Evolutionary conservation across 106 monocot genomes (phyloP), one percentile per base, ranked within the genome.

Genomic region (Allium fistulosum): DNA sequence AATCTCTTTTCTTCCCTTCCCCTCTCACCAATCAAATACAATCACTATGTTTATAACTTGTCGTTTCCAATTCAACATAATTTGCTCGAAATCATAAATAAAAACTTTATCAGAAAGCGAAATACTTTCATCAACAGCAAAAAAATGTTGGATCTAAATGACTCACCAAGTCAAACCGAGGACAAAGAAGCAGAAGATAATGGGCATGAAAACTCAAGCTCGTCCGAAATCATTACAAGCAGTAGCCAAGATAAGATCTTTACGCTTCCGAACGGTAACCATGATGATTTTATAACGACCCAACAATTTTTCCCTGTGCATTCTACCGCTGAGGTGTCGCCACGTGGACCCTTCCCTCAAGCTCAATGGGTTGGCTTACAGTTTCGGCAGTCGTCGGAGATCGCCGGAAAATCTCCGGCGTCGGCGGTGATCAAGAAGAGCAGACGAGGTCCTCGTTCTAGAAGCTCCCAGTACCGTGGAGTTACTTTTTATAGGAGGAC

Each of bases 91-190:
- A 37, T 37, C 37, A 37, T 37, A 37, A 37, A 37, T 37, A 1
- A 37, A 37, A 37, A 37, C 37, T 37, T 37, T 37, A 37, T 37
- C 37, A 37, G 0, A 37, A 37, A 37, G 37, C 37, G 37, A 37
- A 1, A 5, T 37, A 37, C 37, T 37, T 37, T 37, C 37, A 37
- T 37, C 37, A 5, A 2, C 37, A 37, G 1, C 37, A 5, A 37
- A 47, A n/a, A 63, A 37, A 81, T 84, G 84, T 84, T 84, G 84
- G 78, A 88, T 73, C 81, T 88, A 6, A 88, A 88, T 66, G 78
- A 77, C 66, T 80, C 78, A 62, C 87, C 82, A 28, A 64, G 64
- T 27, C 62, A 62, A 59, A 11, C 5, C 50, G 11, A 9, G 60
- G 62, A 16, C 11, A 10, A 22, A 55, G 61, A 11, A 10, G 18